Conservation (phyloP, 2,329 filamentous ascomycete genomes). For the Cercospora brassicicola region DNA sequence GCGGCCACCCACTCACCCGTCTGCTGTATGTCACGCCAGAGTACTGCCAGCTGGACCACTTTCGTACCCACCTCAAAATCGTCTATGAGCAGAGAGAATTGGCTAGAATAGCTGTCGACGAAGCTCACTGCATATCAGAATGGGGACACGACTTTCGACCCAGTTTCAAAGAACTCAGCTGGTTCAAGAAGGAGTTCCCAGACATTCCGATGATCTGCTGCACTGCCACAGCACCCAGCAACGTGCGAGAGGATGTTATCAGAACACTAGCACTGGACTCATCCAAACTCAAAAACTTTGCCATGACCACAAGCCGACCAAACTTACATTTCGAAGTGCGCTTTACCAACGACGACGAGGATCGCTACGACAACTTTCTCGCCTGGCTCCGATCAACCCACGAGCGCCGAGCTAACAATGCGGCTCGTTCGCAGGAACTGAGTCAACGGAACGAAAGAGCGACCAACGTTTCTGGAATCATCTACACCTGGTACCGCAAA, state of each 20-base stretch:
- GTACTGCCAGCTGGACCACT: slow-evolving; percentile 73
- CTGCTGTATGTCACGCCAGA: slow-evolving; percentile 94
- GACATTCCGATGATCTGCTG: slow-evolving; percentile 88
- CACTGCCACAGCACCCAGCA: slow-evolving; percentile 83
- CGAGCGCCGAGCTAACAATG: slow-evolving; percentile 61
- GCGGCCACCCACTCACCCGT: slow-evolving; percentile 78
- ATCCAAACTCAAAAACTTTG: slow-evolving; percentile 68
- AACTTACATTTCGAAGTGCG: slow-evolving; percentile 91
- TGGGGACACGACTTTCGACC: slow-evolving; percentile 98
- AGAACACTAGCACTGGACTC: slow-evolving; percentile 67
- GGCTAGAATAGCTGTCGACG: slow-evolving; percentile 85
- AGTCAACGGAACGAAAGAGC: slow-evolving; percentile 51
- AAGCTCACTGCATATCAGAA: slow-evolving; percentile 95
- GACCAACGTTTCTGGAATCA: slow-evolving; percentile 71
- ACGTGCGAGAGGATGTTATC: slow-evolving; percentile 81
- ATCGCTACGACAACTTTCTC: slow-evolving; percentile 73
- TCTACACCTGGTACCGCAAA: slow-evolving; percentile 73
- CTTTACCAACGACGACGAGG: slow-evolving; percentile 74
- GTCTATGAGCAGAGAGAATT: slow-evolving; percentile 81
- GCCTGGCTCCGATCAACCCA: slow-evolving; percentile 75
- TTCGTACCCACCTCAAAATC: slow-evolving; percentile 70
- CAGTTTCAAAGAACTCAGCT: slow-evolving; percentile 81
- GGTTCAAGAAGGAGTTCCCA: slow-evolving; percentile 79
- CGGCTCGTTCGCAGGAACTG: slow-evolving; percentile 60
- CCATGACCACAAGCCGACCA: slow-evolving; percentile 77